Percentiles rank a stretch among this genome's conserved stretches.
Conservation (phyloP, 2,329 filamentous ascomycete genomes). For the Dactylellina haptotyla region DNA sequence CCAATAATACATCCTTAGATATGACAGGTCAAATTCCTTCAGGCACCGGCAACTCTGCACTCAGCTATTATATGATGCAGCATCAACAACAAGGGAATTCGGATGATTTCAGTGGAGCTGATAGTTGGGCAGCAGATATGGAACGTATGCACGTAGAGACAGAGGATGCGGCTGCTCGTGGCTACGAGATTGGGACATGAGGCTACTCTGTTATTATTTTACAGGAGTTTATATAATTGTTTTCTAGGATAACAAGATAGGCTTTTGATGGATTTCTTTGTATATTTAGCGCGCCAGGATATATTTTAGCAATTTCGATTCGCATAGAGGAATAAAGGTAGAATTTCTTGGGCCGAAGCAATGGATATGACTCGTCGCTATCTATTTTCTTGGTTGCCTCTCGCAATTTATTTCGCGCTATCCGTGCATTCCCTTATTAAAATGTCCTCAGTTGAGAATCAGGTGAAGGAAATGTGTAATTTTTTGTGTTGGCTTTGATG, state of each 20-base stretch:
- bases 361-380: conserved; percentile 11
- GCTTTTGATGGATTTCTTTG: conserved; percentile 22
- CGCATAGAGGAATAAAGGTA: conserved; percentile 28
- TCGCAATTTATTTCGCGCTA: not conserved
- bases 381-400: not conserved
- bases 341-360: conserved; percentile 10
- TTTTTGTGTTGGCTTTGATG: conserved; percentile 45
- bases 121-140: conserved; percentile 45
- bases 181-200: conserved; percentile 53
- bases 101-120: conserved; percentile 32
- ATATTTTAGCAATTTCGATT: conserved; percentile 12
- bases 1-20: conserved; percentile 43
- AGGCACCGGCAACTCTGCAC: conserved; percentile 23
- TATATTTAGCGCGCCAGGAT: conserved; percentile 48
- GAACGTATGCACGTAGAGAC: conserved; percentile 51
- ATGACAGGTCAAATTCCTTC: conserved; percentile 29
- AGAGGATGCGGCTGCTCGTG: conserved; percentile 35
- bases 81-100: conserved; percentile 34
- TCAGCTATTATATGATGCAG: conserved; percentile 49
- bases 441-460: not conserved
- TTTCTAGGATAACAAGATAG: not conserved
- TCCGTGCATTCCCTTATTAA: too few relatives aligned
- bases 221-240: conserved; percentile 13
- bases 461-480: conserved; percentile 22
- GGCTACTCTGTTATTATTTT: not conserved